phyloP scores from a whole-genome alignment of 768 basidiomycete species.

The Boletus sp. region DNA sequence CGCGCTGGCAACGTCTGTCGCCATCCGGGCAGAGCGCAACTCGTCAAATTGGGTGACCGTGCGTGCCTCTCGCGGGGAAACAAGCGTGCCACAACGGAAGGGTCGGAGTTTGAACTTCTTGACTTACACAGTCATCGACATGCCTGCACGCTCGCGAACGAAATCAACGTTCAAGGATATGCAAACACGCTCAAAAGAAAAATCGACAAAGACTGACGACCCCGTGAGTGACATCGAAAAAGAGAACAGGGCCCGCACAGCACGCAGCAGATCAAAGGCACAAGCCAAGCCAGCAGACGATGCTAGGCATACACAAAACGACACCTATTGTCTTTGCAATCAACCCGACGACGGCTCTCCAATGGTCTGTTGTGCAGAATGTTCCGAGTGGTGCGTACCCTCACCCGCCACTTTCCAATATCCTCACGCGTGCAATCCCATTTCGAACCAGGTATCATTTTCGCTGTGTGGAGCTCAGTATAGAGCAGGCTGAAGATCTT shows the following conservation, averaged over 20 bases:
- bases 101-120: conserved; percentile 32
- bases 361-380: conserved; percentile 74
- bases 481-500: conserved; percentile 72
- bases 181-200: conserved; percentile 19
- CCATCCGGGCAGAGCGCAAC: too few relatives aligned
- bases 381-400: conserved; percentile 63
- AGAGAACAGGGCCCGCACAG: conserved; percentile 27
- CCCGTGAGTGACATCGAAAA: conserved; percentile 28
- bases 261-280: conserved; percentile 24
- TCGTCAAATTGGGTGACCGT: too few relatives aligned
- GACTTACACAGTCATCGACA: conserved; percentile 19
- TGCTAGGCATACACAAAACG: conserved; percentile 16
- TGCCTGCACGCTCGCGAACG: conserved; percentile 49
- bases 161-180: conserved; percentile 30
- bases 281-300: conserved; percentile 18
- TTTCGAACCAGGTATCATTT: conserved; percentile 76
- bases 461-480: conserved; percentile 62
- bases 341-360: conserved; percentile 75
- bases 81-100: conserved; percentile 24
- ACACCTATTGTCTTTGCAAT: conserved; percentile 56
- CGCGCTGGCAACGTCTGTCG: too few relatives aligned
- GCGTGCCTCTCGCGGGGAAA: not conserved
- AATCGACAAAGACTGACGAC: conserved; percentile 15
- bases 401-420: not conserved
- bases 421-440: conserved; percentile 4